Conservation (phyloP, 352 stramenopile species). For the Phytophthora sojae region DNA sequence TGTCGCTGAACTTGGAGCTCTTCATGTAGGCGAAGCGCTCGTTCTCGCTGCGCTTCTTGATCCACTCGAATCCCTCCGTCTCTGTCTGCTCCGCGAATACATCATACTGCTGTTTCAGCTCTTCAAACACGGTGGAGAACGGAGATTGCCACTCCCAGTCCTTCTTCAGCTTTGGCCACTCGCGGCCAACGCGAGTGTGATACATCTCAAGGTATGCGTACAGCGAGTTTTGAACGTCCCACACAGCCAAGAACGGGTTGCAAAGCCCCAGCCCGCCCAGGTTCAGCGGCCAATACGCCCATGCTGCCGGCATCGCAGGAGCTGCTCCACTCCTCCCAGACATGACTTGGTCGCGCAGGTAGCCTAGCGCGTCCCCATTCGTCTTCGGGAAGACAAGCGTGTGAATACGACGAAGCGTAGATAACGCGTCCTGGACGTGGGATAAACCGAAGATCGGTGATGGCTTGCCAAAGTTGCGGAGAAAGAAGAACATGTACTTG, state of each 20-base stretch:
- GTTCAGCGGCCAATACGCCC: constrained; percentile 50
- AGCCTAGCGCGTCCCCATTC: constrained; percentile 44
- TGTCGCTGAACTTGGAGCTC: constrained; percentile 34
- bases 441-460: constrained; percentile 42
- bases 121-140: constrained; percentile 39
- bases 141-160: constrained; percentile 48
- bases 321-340: constrained; percentile 10
- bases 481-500: constrained; percentile 68
- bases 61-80: constrained; percentile 29
- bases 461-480: constrained; percentile 54
- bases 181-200: constrained; percentile 28
- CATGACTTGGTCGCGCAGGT: constrained; percentile 35
- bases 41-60: constrained; percentile 4
- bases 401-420: constrained; percentile 48
- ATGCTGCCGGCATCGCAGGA: constrained; percentile 39
- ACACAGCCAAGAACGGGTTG: constrained; percentile 54
- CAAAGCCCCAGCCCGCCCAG: constrained; percentile 52
- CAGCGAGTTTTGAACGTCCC: constrained; percentile 36
- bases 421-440: constrained; percentile 35
- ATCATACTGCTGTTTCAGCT: constrained; percentile 36
- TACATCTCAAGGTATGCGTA: constrained; percentile 32
- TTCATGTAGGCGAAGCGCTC: constrained; percentile 39
- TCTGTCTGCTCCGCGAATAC: constrained; percentile 40
- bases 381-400: constrained; percentile 40
- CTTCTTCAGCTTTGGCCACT: constrained; percentile 46